Base-by-base conservation (phyloP, 768 basidiomycete genomes). In the Hydnum rufescens region DNA sequence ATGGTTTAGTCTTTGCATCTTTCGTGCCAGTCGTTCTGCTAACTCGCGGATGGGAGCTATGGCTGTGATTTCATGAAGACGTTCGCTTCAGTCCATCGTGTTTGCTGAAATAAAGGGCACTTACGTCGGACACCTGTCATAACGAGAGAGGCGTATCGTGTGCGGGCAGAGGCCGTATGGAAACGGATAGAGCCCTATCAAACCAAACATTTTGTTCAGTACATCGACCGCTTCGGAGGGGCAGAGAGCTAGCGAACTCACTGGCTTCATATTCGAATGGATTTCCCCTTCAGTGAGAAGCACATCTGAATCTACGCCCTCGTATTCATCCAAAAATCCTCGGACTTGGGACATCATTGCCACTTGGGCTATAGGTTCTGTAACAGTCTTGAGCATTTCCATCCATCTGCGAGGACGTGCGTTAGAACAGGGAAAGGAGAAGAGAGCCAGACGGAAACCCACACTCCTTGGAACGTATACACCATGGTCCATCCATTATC, bases 171-270 rank as follows among this genome's bases (percentile, higher is more conserved):
- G 3, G 56, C 57, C 5, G 67, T 65, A 3, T 62, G 57, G 39
- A 68, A 69, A 32, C 63, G 58, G 13, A 51, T 69, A 54, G 26
- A 61, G 50, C n/a, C 62, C 66, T 67, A 66, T 13, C 34, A 39
- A 8, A 32, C 52, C 13, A 25, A 47, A 47, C 8, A 16, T 8
- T 47, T 6, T 26, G 28, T 47, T 47, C 16, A 47, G 44, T 6
- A 25, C 8, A 25, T 16, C 23, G 8, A 19, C 19, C 8, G 8
- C 8, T 39, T 52, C 4, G 5, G 23, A 39, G n/a, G 42, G n/a
- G 49, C 42, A 5, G 32, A 36, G 29, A 13, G 32, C 4, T 28
- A 29, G n/a, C 3, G 42, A n/a, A 29, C 52, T 52, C 16, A 53
- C 52, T 4, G 53, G 53, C 22, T 50, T 52, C n/a, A 29, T 13